Evolutionary conservation across 768 basidiomycete genomes (phyloP), one percentile per base, ranked within the genome.

Genomic region (Punctularia strigosozonata): DNA sequence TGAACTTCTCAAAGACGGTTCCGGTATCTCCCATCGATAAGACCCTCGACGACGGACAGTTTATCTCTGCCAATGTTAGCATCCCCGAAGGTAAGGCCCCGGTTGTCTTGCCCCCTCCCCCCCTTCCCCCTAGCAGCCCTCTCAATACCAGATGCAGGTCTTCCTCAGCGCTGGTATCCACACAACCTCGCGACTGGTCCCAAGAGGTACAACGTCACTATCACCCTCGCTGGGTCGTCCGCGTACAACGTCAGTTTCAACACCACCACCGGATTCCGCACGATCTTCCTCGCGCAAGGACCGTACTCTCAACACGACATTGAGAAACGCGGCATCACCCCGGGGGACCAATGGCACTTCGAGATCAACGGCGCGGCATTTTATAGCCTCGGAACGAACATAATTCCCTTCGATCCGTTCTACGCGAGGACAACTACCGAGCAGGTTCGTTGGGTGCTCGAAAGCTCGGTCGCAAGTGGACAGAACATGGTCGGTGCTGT

Each of bases 271-370:
- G 73, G 75, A 6, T 77, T 77, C 56, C 68, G 75, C n/a, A 75
- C 75, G 3, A 65, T 77, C 36, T 58, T 68, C 36, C 64, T 75
- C 23, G 59, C 66, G 20, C 73, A 75, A 52, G 50, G 60, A 6
- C 55, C 66, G 2, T 74, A 74, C 44, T 53, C 64, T 6, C 53
- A 64, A 36, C 53, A 59, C 22, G 71, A 75, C 22, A 46, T 74
- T 15, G 50, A 49, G 3, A 46, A 52, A 23, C 61, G 68, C 4
- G 71, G 73, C 1, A 73, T 75, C 40, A 74, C 66, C 1, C 72
- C 74, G 1, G 73, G 74, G 5, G 72, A 77, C 44, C 64, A 75
- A 45, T 75, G 71, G 66, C 71, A 75, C 50, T 76, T 77, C 48
- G 62, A 68, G 43, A 61, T 77, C 41, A 75, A 77, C 37, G 74